A percentile compares a stretch with the other conserved stretches of the same genome.
Conservation (phyloP, 1,284 basidiomycete genomes). For the Coriolopsis trogii region DNA sequence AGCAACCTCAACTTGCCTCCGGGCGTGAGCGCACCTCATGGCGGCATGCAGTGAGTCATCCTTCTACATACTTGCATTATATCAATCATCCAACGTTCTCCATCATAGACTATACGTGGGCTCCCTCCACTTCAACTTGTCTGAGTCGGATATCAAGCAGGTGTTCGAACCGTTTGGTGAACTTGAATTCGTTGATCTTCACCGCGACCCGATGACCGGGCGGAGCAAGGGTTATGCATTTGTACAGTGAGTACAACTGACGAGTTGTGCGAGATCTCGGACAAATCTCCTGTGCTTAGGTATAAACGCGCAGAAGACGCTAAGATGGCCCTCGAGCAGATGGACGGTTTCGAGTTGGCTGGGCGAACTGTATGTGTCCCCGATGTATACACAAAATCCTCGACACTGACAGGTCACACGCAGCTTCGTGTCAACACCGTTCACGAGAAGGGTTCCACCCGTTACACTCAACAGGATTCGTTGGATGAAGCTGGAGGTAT, state of each 20-base stretch:
- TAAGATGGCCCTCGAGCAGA: constrained; percentile 94
- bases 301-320: constrained; percentile 91
- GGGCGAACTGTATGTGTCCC: constrained; percentile 76
- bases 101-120: constrained; percentile 95
- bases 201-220: constrained; percentile 90
- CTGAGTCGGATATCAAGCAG: constrained; percentile 94
- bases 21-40: constrained; percentile 73
- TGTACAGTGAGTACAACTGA: constrained; percentile 76
- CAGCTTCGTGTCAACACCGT: constrained; percentile 90
- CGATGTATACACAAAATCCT: background rate
- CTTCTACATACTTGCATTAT: constrained; percentile 9
- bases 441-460: constrained; percentile 82
- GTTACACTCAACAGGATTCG: constrained; percentile 78
- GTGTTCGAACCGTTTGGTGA: constrained; percentile 99
- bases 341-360: constrained; percentile 98
- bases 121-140: constrained; percentile 94
- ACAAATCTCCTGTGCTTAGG: constrained; percentile 42
- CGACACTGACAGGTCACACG: constrained; percentile 5
- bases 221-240: constrained; percentile 98
- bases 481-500: constrained; percentile 82
- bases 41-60: constrained; percentile 73
- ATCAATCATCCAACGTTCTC: too few species aligned
- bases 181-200: constrained; percentile 97
- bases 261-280: background rate
- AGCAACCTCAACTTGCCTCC: constrained; percentile 80